phyloP scores from a whole-genome alignment of 2,329 filamentous ascomycete genomes.

The Geoglossum cookeanum region DNA sequence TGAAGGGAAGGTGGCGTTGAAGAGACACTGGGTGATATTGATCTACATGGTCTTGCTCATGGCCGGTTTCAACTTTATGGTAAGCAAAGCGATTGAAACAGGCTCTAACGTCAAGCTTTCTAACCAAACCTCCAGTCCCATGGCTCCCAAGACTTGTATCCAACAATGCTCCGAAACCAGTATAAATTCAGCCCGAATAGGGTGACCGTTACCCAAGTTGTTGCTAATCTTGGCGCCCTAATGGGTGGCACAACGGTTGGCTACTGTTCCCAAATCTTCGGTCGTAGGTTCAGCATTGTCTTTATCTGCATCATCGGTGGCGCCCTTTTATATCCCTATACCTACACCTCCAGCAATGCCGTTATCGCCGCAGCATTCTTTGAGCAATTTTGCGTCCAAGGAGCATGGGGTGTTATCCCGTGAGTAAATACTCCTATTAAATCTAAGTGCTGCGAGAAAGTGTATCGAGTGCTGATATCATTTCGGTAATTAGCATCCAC shows the following conservation, averaged over 20 bases:
- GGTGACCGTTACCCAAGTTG: slow-evolving; percentile 29
- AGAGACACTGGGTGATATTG: slow-evolving; percentile 62
- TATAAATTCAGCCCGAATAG: slow-evolving; percentile 31
- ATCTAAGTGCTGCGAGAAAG: not conserved
- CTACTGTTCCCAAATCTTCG: slow-evolving; percentile 27
- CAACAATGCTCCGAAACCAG: slow-evolving; percentile 39
- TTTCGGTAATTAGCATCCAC: slow-evolving; percentile 30
- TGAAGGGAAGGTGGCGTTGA: slow-evolving; percentile 62
- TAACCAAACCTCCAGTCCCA: slow-evolving; percentile 31
- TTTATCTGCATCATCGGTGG: slow-evolving; percentile 41
- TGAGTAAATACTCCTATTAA: not conserved
- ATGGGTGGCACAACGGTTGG: slow-evolving; percentile 27
- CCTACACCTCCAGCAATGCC: slow-evolving; percentile 39
- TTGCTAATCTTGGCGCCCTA: slow-evolving; percentile 31
- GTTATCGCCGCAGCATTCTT: slow-evolving; percentile 43
- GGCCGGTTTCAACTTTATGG: slow-evolving; percentile 85
- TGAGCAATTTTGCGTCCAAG: slow-evolving; percentile 54
- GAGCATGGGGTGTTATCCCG: slow-evolving; percentile 58
- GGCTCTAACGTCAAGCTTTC: not conserved
- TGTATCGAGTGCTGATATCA: not conserved
- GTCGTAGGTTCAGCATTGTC: slow-evolving; percentile 28
- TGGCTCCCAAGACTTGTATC: slow-evolving; percentile 48
- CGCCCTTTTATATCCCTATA: slow-evolving; percentile 68
- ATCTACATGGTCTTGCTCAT: slow-evolving; percentile 70
- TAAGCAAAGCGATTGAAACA: slow-evolving; percentile 12